phyloP scores from a whole-genome alignment of 2,329 filamentous ascomycete genomes.

The Furcasterigmium sp. region DNA sequence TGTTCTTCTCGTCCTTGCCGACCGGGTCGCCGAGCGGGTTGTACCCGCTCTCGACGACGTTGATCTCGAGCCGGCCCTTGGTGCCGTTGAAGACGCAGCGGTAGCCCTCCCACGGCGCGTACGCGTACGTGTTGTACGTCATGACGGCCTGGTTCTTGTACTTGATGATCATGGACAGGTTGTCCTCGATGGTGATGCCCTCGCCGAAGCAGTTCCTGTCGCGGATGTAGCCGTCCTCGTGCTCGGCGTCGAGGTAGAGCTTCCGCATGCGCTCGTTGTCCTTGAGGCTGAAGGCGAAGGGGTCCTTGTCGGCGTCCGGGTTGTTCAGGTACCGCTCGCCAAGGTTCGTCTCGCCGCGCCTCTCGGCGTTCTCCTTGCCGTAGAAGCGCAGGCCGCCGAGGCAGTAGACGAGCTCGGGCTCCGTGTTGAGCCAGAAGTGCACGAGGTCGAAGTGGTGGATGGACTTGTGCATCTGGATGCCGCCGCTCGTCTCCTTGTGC shows the following conservation, averaged over 20 bases:
- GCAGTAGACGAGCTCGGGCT: slow-evolving; percentile 51
- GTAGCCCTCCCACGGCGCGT: slow-evolving; percentile 41
- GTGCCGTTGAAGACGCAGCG: slow-evolving; percentile 35
- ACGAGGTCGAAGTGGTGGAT: slow-evolving; percentile 61
- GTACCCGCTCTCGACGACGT: slow-evolving; percentile 39
- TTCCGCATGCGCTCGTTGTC: slow-evolving; percentile 33
- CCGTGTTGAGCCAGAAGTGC: slow-evolving; percentile 56
- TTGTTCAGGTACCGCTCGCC: slow-evolving; percentile 32
- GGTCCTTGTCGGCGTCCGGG: slow-evolving; percentile 33
- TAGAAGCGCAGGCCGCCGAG: slow-evolving; percentile 56
- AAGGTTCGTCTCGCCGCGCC: slow-evolving; percentile 35
- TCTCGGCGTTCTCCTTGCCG: slow-evolving; percentile 55
- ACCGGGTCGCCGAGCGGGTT: slow-evolving; percentile 38
- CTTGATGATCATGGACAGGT: slow-evolving; percentile 37
- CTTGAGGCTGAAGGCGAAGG: slow-evolving; percentile 39
- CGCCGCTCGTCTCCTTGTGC: slow-evolving; percentile 54
- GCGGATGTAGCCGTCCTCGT: slow-evolving; percentile 42
- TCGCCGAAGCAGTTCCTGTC: slow-evolving; percentile 43
- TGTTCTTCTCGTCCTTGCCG: slow-evolving; percentile 11
- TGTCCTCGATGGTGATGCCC: slow-evolving; percentile 45
- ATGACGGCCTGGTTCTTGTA: slow-evolving; percentile 36
- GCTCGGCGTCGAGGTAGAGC: slow-evolving; percentile 41
- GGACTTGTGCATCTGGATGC: slow-evolving; percentile 56
- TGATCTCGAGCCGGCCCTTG: slow-evolving; percentile 38
- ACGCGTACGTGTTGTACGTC: slow-evolving; percentile 38